These are phyloP conservation scores for Durusdinium trenchii DNA, from an alignment of 73 alveolate species.

Conservation along the genomic window DNA sequence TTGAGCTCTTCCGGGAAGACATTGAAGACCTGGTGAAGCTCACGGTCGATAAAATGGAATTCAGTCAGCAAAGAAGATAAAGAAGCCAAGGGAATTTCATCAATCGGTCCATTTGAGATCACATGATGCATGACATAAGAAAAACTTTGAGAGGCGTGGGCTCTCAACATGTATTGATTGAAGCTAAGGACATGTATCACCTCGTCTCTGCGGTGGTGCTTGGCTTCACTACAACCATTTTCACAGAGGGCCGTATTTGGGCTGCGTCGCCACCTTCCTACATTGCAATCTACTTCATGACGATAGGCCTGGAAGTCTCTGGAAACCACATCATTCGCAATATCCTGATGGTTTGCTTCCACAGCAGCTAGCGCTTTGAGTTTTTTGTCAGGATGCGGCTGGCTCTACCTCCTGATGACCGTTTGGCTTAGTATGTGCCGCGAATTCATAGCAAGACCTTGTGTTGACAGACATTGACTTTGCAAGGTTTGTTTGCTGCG, in stretches of 20 bases:
- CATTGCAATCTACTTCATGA: conserved; percentile 80
- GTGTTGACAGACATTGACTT: not conserved
- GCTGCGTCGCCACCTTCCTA: conserved; percentile 63
- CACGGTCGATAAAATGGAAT: conserved; percentile 74
- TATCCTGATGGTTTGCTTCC: not conserved
- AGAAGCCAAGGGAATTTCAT: too few relatives aligned
- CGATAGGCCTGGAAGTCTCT: too few relatives aligned
- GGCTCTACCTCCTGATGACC: conserved; percentile 88
- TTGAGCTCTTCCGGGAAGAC: conserved; percentile 76
- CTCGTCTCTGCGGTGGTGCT: conserved; percentile 75
- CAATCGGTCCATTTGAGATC: too few relatives aligned
- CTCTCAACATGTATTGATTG: too few relatives aligned
- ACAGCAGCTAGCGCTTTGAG: not conserved
- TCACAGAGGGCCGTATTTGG: conserved; percentile 88
- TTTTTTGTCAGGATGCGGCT: conserved; percentile 36
- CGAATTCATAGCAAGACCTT: too few relatives aligned
- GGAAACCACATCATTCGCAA: too few relatives aligned
- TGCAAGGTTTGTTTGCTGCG: too few relatives aligned
- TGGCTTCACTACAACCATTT: conserved; percentile 73
- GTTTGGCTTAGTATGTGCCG: conserved; percentile 94
- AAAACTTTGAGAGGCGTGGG: too few relatives aligned
- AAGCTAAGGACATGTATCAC: conserved; percentile 77
- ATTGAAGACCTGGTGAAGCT: conserved; percentile 85
- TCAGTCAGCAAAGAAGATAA: too few relatives aligned
- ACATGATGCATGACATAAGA: too few relatives aligned